Evolutionary conservation across 2,329 filamentous ascomycete species (phyloP), one percentile per base, ranked within the genome.

Genomic region (Zarea fungicola): DNA sequence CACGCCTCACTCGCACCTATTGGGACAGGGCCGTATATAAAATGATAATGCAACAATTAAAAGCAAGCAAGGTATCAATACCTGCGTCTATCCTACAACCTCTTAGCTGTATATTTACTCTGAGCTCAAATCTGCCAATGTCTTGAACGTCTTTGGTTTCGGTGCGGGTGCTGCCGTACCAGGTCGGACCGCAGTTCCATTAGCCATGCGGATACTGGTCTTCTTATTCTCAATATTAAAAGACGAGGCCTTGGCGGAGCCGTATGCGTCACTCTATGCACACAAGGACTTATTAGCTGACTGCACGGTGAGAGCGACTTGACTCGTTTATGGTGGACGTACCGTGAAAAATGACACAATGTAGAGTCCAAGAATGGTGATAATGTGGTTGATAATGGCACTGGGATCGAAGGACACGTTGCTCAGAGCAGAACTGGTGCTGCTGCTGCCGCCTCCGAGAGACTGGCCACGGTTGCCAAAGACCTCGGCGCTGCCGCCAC

Each of bases 351-450:
- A 64, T 4, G 79, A 82, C 7, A 72, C 71, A 36, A 85, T 63
- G 60, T 85, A 85, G 4, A 85, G 64, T 13, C 80, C 81, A 39
- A 84, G 67, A 52, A 84, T 80, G 6, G 69, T 66, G 39, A 82
- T 58, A 7, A 84, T 56, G 0, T 69, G 60, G 56, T 77, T 74
- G 42, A 82, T 49, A 19, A 82, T 55, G 44, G 63, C 61, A 50
- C 72, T 71, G 8, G 76, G 55, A 49, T 73, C 66, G 43, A 68
- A 60, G 5, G 11, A 55, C 52, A 59, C 18, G 47, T 49, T 44
- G 21, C 16, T 5, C 16, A 48, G 37, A 19, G 31, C 31, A n/a
- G 45, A 48, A 28, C 51, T 45, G 25, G n/a, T n/a, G n/a, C 50
- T 53, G 42, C 52, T 51, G 23, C 50, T 49, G 7, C 57, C 58